Evolutionary conservation across 768 basidiomycete genomes (phyloP), one percentile per base, ranked within the genome.

Genomic region (Mycena sanguinolenta): DNA sequence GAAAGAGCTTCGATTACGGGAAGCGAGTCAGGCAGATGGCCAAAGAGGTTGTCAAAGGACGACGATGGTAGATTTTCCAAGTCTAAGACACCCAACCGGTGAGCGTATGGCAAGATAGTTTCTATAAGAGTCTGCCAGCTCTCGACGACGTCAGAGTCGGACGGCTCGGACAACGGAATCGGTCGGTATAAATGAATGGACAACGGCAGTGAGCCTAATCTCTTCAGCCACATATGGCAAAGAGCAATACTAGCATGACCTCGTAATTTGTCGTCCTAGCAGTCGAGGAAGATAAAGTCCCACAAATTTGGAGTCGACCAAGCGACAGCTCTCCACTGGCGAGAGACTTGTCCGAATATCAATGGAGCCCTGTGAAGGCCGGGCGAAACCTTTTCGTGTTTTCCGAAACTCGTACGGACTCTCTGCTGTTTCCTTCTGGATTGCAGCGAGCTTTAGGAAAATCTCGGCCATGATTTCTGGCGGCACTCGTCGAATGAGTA

Each of bases 181-280:
- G 14, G 12, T 34, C 6, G 46, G 38, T 42, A 52, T 19, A 67
- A 44, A 14, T 34, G 38, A 38, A 59, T 52, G 10, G 57, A 58
- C 44, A 66, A 39, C 14, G 65, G 65, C n/a, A 66, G 36, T 19
- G 57, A 38, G 8, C 58, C 65, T 0, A 58, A 50, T 52, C 65
- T 49, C 27, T 66, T 38, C 36, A 66, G 13, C 65, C 65, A 66
- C 38, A 53, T 39, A 19, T 30, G n/a, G 50, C 65, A 66, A 2
- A 66, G 49, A 30, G 27, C 7, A 7, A 52, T 34, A 25, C 25
- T 27, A 13, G 23, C n/a, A n/a, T n/a, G n/a, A n/a, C n/a, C n/a
- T 27, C 23, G 23, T n/a, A 3, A 28, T 17, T 39, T 50, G 2
- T 5, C 3, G 19, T 21, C 10, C 8, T 14, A 23, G 36, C 58